phyloP scores from a whole-genome alignment of 805 yeast genomes.

The Kodamaea lidongshanica region DNA sequence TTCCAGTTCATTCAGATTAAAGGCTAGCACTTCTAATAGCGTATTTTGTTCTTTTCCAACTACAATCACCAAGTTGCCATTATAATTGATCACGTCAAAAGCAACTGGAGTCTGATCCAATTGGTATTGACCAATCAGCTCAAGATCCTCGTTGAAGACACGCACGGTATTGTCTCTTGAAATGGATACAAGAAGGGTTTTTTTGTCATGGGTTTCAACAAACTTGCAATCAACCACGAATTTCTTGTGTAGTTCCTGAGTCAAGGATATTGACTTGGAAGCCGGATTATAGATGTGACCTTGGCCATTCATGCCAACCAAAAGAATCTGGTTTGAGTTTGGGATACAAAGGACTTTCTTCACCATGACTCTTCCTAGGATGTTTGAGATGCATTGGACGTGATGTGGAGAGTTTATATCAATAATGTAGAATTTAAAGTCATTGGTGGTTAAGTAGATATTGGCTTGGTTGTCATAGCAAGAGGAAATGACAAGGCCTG shows the following conservation, averaged over 20 bases:
- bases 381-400: conserved; percentile 1
- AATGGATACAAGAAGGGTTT: conserved; percentile 44
- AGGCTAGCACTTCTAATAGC: conserved; percentile 40
- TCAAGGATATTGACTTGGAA: conserved; percentile 5
- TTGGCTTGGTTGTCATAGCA: conserved; percentile 5
- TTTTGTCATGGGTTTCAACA: conserved; percentile 13
- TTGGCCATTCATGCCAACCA: conserved; percentile 52
- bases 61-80: conserved; percentile 36
- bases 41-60: conserved; percentile 59
- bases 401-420: conserved; percentile 12
- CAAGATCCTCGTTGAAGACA: conserved; percentile 15
- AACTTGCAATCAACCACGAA: conserved; percentile 35
- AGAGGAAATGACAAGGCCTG: conserved; percentile 23
- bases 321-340: conserved; percentile 20
- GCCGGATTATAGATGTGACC: conserved; percentile 16
- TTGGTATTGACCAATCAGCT: conserved; percentile 19
- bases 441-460: conserved; percentile 8
- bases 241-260: conserved; percentile 27
- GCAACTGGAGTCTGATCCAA: conserved; percentile 50
- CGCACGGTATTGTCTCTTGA: conserved; percentile 54
- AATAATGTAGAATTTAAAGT: conserved; percentile 14
- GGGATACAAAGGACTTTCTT: conserved; percentile 29
- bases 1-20: conserved; percentile 2
- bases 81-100: conserved; percentile 29
- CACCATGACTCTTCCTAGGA: conserved; percentile 23